Conservation (phyloP, 805 yeast genomes). For the Wickerhamiella shivajii region DNA sequence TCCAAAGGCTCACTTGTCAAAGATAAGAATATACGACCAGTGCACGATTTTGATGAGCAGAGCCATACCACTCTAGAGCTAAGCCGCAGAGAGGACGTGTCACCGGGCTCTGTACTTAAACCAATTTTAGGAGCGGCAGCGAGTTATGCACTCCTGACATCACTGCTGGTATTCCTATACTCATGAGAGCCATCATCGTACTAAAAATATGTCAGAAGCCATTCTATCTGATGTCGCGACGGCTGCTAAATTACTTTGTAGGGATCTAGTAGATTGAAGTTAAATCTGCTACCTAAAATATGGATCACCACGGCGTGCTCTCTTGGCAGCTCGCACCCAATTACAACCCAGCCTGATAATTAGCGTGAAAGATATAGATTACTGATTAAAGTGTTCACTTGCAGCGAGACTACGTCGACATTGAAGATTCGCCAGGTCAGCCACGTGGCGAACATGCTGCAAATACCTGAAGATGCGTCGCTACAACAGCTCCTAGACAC, state of each 20-base stretch:
- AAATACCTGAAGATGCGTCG: background rate
- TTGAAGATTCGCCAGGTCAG: background rate
- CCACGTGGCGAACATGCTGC: background rate
- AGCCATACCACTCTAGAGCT: background rate
- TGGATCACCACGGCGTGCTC: no score
- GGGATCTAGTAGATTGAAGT: no score
- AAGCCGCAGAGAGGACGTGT: background rate
- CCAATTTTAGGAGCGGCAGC: background rate
- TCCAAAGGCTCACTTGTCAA: constrained; percentile 14
- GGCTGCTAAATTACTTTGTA: no score
- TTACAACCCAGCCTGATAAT: no score
- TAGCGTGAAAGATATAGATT: no score
- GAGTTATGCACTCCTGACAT: background rate
- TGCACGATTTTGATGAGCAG: background rate
- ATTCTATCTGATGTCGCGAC: no score
- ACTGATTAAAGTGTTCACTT: no score
- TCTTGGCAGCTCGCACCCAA: no score
- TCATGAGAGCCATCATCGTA: no score
- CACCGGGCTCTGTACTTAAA: background rate
- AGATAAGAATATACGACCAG: constrained; percentile 1
- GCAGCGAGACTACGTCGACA: background rate
- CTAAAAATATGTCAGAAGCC: no score
- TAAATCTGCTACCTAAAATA: no score
- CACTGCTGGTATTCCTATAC: no score
- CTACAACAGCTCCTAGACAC: constrained; percentile 14